A percentile compares a stretch with the other conserved stretches of the same genome.
phyloP scores from a whole-genome alignment of 1,139 yeast genomes.

The Pichia sp. region DNA sequence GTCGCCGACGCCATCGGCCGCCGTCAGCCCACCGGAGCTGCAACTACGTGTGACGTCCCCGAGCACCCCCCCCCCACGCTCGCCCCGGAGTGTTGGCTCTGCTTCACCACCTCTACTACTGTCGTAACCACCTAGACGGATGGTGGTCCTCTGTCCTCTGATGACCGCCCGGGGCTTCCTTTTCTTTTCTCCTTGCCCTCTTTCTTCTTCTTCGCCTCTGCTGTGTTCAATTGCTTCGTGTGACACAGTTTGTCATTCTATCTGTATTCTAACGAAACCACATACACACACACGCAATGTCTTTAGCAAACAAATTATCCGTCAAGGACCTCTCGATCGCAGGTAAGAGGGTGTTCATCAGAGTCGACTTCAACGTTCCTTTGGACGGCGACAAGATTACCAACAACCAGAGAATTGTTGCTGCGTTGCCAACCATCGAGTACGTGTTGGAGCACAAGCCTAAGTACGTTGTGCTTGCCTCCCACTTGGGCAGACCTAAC shows the following conservation, averaged over 20 bases:
- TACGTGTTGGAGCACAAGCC: constrained; percentile 88
- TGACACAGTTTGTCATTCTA: not conserved
- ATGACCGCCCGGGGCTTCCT: no score
- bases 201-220: not conserved
- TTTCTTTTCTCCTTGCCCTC: not conserved
- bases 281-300: constrained; percentile 42
- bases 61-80: not conserved
- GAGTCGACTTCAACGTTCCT: constrained; percentile 75
- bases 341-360: constrained; percentile 35
- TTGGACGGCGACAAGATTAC: constrained; percentile 93
- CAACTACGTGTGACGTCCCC: constrained; percentile 1
- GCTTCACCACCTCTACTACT: no score
- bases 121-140: no score
- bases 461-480: constrained; percentile 83
- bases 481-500: constrained; percentile 97
- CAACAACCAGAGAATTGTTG: constrained; percentile 97
- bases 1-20: not conserved
- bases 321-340: constrained; percentile 83
- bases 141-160: no score
- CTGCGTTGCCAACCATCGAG: constrained; percentile 94
- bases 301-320: constrained; percentile 85
- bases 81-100: constrained; percentile 3
- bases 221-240: not conserved
- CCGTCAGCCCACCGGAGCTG: constrained; percentile 16
- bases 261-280: not conserved